Evolutionary conservation across 176 grass and related monocot species (phyloP), one percentile per base, ranked within the genome.

Genomic region (Rhynchospora pubera): DNA sequence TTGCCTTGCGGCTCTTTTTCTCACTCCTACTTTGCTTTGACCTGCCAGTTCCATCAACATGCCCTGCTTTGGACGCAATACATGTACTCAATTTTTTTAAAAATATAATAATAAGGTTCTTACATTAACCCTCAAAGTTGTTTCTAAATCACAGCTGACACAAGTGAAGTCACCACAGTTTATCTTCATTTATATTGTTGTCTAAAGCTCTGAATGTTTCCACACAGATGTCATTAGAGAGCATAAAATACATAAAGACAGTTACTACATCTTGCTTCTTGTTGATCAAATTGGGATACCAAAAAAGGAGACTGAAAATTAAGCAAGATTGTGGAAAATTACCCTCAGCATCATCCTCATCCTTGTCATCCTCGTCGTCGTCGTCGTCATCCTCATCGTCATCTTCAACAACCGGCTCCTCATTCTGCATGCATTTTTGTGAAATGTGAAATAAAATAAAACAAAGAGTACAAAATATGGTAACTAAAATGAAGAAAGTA

Each of bases 1-100:
- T 94, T 11, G 92, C 89, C 60, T 94, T 94, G 51, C 92, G 90
- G 73, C 92, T 94, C 85, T 94, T 94, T 65, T 94, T 94, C 87
- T 94, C 92, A 42, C 92, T 94, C 7, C 92, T 71, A 48, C 92
- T 91, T 69, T 94, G 92, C 83, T 91, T 94, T 71, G 92, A 94
- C 69, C 92, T 81, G 28, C 89, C 87, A 87, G 57, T 85, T 23
- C 85, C 87, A 87, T 94, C 92, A 87, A 42, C 89, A 72, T 82
- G 79, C 45, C 76, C 89, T 94, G 79, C 4, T 76, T 77, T 86
- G 24, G n/a, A 65, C 13, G 23, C 19, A 19, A 58, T 28, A 62
- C 82, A 82, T 0, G 53, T 39, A 84, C n/a, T 39, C 2, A n/a
- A 26, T 21, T n/a, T 11, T 12, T 10, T 47, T 80, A 0, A 16